Percentiles rank a stretch among this genome's conserved stretches.
Conservation (phyloP, 2,329 filamentous ascomycete genomes). For the Coniochaeta sp. region DNA sequence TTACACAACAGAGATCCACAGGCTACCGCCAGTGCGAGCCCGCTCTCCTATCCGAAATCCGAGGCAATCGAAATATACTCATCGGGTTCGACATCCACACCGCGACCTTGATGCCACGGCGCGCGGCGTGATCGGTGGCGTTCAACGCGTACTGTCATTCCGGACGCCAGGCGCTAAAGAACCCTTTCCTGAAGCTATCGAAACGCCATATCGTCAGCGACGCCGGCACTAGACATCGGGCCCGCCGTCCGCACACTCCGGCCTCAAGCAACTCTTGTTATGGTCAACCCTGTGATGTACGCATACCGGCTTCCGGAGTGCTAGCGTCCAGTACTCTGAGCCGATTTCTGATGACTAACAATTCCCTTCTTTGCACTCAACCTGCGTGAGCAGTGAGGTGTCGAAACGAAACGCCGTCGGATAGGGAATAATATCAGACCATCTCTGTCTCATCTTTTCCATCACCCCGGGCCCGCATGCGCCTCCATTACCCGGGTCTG, state of each 20-base stretch:
- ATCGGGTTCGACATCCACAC: background rate
- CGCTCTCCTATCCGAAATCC: background rate
- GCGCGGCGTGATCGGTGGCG: background rate
- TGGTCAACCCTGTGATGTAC: background rate
- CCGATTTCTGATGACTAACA: background rate
- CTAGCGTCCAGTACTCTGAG: background rate
- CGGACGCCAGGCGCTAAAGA: background rate
- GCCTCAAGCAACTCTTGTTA: background rate
- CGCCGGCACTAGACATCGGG: background rate
- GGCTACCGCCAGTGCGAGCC: background rate
- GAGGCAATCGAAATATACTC: background rate
- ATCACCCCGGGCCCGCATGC: background rate
- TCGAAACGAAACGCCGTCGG: background rate
- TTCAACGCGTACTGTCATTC: background rate
- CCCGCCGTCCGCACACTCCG: background rate
- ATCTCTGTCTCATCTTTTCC: background rate
- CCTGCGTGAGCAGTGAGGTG: background rate
- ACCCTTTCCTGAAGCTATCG: background rate
- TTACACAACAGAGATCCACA: background rate
- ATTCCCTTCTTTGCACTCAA: background rate
- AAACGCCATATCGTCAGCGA: background rate
- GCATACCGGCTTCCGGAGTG: background rate
- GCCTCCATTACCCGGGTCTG: background rate
- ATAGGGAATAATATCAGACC: background rate
- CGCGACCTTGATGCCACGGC: background rate